Evolutionary conservation across 768 basidiomycete species (phyloP).

Genomic region (Kwoniella pini): DNA sequence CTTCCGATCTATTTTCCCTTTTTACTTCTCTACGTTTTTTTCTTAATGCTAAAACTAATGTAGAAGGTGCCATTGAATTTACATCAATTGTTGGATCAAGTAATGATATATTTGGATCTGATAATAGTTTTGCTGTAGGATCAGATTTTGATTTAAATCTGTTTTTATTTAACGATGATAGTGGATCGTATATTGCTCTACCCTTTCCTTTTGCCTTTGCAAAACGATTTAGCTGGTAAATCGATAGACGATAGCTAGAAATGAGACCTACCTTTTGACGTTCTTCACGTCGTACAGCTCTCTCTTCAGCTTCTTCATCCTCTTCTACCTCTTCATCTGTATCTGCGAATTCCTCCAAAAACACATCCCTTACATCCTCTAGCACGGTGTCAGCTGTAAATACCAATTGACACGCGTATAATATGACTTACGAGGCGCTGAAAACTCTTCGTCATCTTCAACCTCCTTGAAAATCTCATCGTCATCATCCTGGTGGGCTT

Average conservation of each 20-base stretch:
- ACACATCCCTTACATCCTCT: slow-evolving; percentile 49
- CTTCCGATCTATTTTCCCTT: slow-evolving; percentile 33
- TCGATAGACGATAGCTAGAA: no score
- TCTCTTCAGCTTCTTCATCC: slow-evolving; percentile 46
- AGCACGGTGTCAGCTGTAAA: background rate
- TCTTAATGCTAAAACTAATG: slow-evolving; percentile 39
- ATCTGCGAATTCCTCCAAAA: slow-evolving; percentile 51
- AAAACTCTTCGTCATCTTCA: slow-evolving; percentile 51
- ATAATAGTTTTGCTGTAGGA: background rate
- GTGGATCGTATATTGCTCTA: slow-evolving; percentile 39
- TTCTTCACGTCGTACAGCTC: slow-evolving; percentile 35
- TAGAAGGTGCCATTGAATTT: slow-evolving; percentile 39
- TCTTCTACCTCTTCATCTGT: slow-evolving; percentile 52
- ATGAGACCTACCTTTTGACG: slow-evolving; percentile 34
- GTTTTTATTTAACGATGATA: slow-evolving; percentile 20
- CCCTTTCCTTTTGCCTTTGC: slow-evolving; percentile 45
- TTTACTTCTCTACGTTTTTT: slow-evolving; percentile 43
- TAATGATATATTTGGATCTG: background rate
- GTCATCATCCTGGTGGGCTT: slow-evolving; percentile 50
- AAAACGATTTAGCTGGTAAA: background rate
- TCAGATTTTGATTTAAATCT: slow-evolving; percentile 16
- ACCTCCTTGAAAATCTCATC: slow-evolving; percentile 51
- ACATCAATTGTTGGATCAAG: slow-evolving; percentile 33
- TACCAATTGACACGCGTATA: background rate
- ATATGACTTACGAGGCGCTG: slow-evolving; percentile 37